A percentile compares a stretch with the other conserved stretches of the same genome.
Conservation (phyloP, 768 basidiomycete genomes). For the Pulveroboletus sp. region DNA sequence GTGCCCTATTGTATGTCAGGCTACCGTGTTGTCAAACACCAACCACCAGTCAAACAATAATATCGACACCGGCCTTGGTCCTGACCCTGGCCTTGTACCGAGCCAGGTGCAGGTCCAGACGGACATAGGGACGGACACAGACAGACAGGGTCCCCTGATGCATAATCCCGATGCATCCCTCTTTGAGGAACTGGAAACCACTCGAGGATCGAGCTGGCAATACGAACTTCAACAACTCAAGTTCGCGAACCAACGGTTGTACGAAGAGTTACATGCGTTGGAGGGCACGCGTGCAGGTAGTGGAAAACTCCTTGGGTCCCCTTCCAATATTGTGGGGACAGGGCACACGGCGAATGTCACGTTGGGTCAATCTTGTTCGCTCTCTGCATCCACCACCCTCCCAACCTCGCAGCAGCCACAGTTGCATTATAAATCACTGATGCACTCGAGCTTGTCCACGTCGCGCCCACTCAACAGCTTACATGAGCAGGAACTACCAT, state of each 20-base stretch:
- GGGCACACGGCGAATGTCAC: neutral
- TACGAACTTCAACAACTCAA: constrained; percentile 85
- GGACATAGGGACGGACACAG: neutral
- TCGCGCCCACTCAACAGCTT: constrained; percentile 7
- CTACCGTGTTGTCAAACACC: constrained; percentile 15
- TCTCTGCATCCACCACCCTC: neutral
- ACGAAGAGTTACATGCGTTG: constrained; percentile 49
- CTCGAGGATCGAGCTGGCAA: constrained; percentile 81
- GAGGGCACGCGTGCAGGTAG: constrained; percentile 23
- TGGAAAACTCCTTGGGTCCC: neutral
- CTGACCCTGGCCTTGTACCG: neutral
- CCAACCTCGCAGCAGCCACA: constrained; percentile 4
- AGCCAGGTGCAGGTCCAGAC: neutral
- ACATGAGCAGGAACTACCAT: constrained; percentile 17
- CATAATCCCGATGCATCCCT: constrained; percentile 38
- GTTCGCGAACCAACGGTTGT: constrained; percentile 60
- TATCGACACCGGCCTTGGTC: neutral
- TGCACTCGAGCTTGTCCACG: constrained; percentile 2
- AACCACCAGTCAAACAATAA: neutral
- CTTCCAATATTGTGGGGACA: neutral
- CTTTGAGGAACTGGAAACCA: constrained; percentile 68
- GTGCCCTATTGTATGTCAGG: constrained; percentile 30
- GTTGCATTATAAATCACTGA: constrained; percentile 2
- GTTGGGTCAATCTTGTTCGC: neutral
- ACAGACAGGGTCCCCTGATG: constrained; percentile 2